Percentiles rank a stretch among this genome's conserved stretches.
phyloP scores from a whole-genome alignment of 139 green algal genomes.

The Closterium sp. region DNA sequence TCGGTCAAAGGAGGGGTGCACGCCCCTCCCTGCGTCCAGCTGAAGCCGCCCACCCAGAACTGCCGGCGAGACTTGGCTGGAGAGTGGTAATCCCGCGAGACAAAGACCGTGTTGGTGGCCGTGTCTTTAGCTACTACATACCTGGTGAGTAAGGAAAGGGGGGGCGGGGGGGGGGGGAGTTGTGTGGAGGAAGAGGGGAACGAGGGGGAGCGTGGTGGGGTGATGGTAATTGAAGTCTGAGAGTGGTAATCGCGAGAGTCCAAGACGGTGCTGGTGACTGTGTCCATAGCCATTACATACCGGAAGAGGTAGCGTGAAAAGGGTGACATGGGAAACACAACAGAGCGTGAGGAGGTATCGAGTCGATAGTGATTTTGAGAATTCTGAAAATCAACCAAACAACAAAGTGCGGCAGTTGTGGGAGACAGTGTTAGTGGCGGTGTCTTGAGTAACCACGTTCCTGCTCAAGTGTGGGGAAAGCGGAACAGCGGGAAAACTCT shows the following conservation, averaged over 20 bases:
- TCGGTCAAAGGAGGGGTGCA: background rate
- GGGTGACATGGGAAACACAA: no score
- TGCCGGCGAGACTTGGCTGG: conserved; percentile 29
- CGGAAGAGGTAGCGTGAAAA: no score
- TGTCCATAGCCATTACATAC: conserved; percentile 91
- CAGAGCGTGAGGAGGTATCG: no score
- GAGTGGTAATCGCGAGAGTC: conserved; percentile 61
- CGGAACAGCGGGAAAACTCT: no score
- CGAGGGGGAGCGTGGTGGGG: no score
- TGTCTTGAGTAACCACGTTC: conserved; percentile 11
- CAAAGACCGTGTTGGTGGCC: conserved; percentile 78
- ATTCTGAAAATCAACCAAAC: no score
- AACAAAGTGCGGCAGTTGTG: conserved; percentile 21
- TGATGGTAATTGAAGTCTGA: no score
- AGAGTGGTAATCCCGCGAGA: conserved; percentile 60
- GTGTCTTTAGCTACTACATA: conserved; percentile 90
- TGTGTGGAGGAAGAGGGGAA: no score
- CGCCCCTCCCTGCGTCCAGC: conserved; percentile 27
- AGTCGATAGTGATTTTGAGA: no score
- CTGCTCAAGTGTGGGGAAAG: no score
- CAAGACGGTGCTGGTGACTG: conserved; percentile 77
- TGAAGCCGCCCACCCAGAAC: conserved; percentile 52
- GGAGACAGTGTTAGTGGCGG: conserved; percentile 73
- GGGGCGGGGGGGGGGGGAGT: no score
- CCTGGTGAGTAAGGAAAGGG: conserved; percentile 55